phyloP scores from a whole-genome alignment of 2,329 filamentous ascomycete genomes.

The Lasiodiplodia citricola region DNA sequence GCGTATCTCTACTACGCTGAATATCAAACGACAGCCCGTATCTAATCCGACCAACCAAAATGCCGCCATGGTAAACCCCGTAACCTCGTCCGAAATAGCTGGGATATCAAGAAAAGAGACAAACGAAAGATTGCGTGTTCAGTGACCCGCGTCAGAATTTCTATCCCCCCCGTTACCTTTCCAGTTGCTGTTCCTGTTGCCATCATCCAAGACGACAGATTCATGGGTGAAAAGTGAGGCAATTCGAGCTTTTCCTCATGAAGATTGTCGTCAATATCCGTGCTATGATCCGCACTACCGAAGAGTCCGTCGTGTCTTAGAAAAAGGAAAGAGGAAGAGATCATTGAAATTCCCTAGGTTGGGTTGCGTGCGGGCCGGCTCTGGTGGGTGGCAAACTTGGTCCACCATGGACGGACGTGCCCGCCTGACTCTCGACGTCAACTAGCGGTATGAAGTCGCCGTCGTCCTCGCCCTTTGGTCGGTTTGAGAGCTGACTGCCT shows the following conservation, averaged over 20 bases:
- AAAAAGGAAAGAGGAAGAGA: background rate
- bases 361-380: constrained; percentile 4
- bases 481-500: constrained; percentile 6
- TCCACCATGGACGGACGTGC: constrained; percentile 8
- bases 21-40: background rate
- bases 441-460: constrained; percentile 21
- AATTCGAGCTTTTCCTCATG: constrained; percentile 1
- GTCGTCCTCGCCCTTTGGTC: constrained; percentile 11
- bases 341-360: background rate
- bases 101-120: constrained; percentile 8
- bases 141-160: background rate
- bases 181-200: background rate
- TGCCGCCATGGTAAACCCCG: background rate
- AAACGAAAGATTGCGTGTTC: too few relatives aligned
- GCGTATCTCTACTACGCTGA: background rate
- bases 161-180: background rate
- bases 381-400: constrained; percentile 15
- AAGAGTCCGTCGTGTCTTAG: background rate
- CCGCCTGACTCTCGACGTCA: constrained; percentile 23
- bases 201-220: constrained; percentile 9
- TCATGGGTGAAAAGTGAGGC: constrained; percentile 15
- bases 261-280: background rate
- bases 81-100: background rate
- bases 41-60: background rate
- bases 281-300: background rate